A percentile compares a stretch with the other conserved stretches of the same genome.
Conservation (phyloP, 257 asterid species). For the Jasminum sambac region DNA sequence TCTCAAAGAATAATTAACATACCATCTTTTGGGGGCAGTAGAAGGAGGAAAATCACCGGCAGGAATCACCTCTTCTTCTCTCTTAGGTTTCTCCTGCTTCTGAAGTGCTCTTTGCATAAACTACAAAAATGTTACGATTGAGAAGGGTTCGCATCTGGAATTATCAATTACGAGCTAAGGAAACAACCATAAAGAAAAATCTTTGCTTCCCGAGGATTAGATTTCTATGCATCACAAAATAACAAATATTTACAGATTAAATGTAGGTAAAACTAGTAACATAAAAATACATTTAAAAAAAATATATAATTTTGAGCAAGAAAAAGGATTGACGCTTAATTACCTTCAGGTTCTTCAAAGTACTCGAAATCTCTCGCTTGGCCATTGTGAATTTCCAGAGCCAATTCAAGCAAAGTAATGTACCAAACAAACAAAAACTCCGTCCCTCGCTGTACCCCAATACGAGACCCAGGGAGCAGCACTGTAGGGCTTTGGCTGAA, state of each 20-base stretch:
- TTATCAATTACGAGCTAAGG: conserved; percentile 2
- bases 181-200: conserved; percentile 7
- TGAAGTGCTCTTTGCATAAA: conserved; percentile 88
- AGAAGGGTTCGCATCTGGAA: conserved; percentile 7
- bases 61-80: conserved; percentile 45
- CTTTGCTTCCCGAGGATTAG: conserved; percentile 11
- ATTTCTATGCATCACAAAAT: background rate
- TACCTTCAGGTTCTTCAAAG: conserved; percentile 89
- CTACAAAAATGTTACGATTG: conserved; percentile 36
- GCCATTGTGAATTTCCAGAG: conserved; percentile 51
- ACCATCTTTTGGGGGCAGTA: conserved; percentile 63
- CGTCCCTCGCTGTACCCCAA: background rate
- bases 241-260: conserved; percentile 2
- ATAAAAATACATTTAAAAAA: background rate
- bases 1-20: conserved; percentile 15
- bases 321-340: background rate
- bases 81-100: conserved; percentile 58
- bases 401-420: background rate
- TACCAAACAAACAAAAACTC: background rate
- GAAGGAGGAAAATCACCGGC: conserved; percentile 56
- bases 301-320: background rate
- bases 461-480: background rate
- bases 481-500: background rate
- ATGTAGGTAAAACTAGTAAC: conserved; percentile 8
- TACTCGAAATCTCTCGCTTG: conserved; percentile 78